Evolutionary conservation across 768 basidiomycete species (phyloP).

Genomic region (Boletus vinaceobasis): DNA sequence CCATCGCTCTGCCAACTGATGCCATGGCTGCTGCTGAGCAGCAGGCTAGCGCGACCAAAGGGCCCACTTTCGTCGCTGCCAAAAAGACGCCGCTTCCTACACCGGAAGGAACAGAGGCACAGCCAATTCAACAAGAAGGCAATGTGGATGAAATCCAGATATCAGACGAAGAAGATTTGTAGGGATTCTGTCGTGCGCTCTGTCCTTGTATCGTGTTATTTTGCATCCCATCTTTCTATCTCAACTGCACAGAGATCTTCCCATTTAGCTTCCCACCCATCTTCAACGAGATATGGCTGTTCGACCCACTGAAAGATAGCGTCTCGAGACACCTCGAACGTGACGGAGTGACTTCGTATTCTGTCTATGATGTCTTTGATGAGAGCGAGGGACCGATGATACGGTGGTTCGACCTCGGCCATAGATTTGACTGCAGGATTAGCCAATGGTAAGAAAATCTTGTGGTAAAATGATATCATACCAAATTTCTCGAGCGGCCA

Average conservation of each 20-base stretch:
- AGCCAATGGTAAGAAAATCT: background rate
- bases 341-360: slow-evolving; percentile 60
- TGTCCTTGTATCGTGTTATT: slow-evolving; percentile 21
- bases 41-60: slow-evolving; percentile 53
- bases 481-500: slow-evolving; percentile 83
- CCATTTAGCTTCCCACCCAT: slow-evolving; percentile 69
- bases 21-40: slow-evolving; percentile 87
- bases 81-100: slow-evolving; percentile 47
- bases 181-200: slow-evolving; percentile 23
- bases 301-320: slow-evolving; percentile 65
- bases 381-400: slow-evolving; percentile 61
- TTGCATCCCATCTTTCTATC: slow-evolving; percentile 64
- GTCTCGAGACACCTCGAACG: slow-evolving; percentile 67
- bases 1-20: slow-evolving; percentile 48
- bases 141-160: slow-evolving; percentile 89
- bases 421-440: slow-evolving; percentile 49
- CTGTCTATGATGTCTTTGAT: slow-evolving; percentile 54
- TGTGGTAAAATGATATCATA: slow-evolving; percentile 27
- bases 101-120: slow-evolving; percentile 38
- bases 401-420: slow-evolving; percentile 54
- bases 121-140: slow-evolving; percentile 24
- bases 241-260: slow-evolving; percentile 78
- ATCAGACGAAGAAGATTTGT: slow-evolving; percentile 76
- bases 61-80: slow-evolving; percentile 77
- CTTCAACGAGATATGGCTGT: slow-evolving; percentile 64